Evolutionary conservation across 2,329 filamentous ascomycete species (phyloP).

Genomic region (Penicillium sp.): DNA sequence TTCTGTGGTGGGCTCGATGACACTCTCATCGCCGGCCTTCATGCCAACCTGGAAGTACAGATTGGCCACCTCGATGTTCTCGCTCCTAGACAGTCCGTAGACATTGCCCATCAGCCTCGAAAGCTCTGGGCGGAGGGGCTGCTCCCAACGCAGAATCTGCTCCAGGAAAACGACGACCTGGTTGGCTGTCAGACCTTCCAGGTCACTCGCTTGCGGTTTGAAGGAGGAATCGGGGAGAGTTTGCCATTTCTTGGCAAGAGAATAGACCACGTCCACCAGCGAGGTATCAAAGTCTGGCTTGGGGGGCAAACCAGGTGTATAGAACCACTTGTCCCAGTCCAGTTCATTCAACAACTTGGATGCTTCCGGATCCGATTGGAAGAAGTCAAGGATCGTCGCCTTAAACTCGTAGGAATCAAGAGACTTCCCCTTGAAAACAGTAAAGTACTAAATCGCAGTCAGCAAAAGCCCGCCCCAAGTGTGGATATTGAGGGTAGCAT

Average conservation of each 20-base stretch:
- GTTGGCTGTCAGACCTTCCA: constrained; percentile 72
- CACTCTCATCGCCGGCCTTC: constrained; percentile 63
- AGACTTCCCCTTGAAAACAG: constrained; percentile 75
- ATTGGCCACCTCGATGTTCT: constrained; percentile 80
- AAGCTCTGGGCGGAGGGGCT: constrained; percentile 59
- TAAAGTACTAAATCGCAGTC: constrained; percentile 63
- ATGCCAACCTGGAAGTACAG: constrained; percentile 78
- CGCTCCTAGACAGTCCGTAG: constrained; percentile 68
- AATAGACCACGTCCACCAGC: constrained; percentile 79
- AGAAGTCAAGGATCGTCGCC: constrained; percentile 79
- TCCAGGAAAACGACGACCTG: constrained; percentile 91
- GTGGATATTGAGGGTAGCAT: constrained; percentile 11
- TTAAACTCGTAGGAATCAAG: constrained; percentile 95
- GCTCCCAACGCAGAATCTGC: constrained; percentile 63
- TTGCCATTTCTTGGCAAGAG: constrained; percentile 77
- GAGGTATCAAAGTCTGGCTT: constrained; percentile 89
- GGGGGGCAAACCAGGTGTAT: constrained; percentile 78
- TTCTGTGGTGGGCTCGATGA: constrained; percentile 67
- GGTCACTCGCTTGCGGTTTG: constrained; percentile 63
- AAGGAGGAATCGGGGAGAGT: constrained; percentile 47
- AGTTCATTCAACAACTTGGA: constrained; percentile 62
- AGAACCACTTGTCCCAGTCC: constrained; percentile 89
- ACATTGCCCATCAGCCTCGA: constrained; percentile 67
- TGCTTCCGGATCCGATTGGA: constrained; percentile 60
- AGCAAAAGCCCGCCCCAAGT: neutral